Evolutionary conservation across 2,329 filamentous ascomycete species (phyloP).

Genomic region (Hymenoscyphus albidus): DNA sequence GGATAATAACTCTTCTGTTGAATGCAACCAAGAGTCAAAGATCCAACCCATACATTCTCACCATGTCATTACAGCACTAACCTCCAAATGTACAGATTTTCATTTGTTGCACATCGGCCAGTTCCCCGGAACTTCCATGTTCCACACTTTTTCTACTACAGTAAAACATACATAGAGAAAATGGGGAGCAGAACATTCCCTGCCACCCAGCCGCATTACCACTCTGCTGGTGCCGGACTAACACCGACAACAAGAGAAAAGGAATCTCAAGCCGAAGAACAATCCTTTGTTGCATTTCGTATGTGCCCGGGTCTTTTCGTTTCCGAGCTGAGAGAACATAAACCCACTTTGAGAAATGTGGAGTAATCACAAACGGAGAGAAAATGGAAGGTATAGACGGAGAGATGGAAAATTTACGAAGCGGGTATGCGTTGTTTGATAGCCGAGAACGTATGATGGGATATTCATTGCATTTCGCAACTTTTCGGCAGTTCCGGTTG

Average conservation of each 20-base stretch:
- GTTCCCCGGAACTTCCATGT: background rate
- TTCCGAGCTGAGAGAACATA: background rate
- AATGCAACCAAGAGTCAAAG: background rate
- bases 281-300: constrained; percentile 1
- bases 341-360: background rate
- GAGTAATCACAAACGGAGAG: background rate
- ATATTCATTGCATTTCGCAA: background rate
- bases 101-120: background rate
- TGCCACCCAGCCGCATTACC: background rate
- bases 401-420: background rate
- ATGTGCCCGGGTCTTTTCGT: background rate
- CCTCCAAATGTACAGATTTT: background rate
- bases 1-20: background rate
- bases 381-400: background rate
- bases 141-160: background rate
- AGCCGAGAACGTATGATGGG: background rate
- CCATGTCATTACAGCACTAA: background rate
- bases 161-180: background rate
- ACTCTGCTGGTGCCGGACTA: background rate
- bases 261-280: background rate
- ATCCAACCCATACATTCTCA: background rate
- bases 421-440: background rate
- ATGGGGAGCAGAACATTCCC: background rate
- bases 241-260: background rate
- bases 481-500: background rate